These are phyloP conservation scores for Fusarium nurragi DNA, from an alignment of 2,329 filamentous ascomycete genomes.

Conservation along the genomic window DNA sequence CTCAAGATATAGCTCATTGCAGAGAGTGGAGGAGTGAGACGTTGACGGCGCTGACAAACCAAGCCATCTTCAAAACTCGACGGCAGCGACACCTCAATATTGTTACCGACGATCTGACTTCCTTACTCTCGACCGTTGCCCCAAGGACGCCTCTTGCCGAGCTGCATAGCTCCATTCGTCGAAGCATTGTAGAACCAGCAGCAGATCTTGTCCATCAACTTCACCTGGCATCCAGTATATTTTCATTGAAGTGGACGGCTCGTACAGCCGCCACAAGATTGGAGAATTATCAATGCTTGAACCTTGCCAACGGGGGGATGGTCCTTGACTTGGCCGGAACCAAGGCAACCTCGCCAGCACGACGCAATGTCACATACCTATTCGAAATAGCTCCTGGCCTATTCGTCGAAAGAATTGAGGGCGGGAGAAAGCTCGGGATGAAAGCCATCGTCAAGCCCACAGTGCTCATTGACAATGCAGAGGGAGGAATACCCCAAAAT, in stretches of 20 bases:
- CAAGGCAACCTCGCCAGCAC: conserved; percentile 42
- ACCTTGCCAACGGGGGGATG: conserved; percentile 47
- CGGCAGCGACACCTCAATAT: conserved; percentile 43
- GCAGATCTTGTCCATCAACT: conserved; percentile 50
- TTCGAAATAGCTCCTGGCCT: conserved; percentile 52
- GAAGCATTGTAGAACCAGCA: conserved; percentile 49
- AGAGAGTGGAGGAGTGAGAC: conserved; percentile 53
- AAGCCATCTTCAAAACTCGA: conserved; percentile 46
- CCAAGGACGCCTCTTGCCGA: conserved; percentile 43
- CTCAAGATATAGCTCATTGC: conserved; percentile 47
- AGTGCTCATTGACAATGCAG: conserved; percentile 47
- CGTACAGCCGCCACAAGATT: conserved; percentile 49
- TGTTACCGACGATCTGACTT: conserved; percentile 49
- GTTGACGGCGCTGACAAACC: conserved; percentile 47
- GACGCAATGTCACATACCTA: conserved; percentile 48
- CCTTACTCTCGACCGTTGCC: conserved; percentile 46
- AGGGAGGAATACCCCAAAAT: conserved; percentile 42
- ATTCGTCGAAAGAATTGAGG: conserved; percentile 50
- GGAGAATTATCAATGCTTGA: conserved; percentile 51
- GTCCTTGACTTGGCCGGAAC: conserved; percentile 46
- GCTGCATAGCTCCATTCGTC: conserved; percentile 47
- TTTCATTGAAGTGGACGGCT: conserved; percentile 52
- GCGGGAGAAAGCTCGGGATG: conserved; percentile 46
- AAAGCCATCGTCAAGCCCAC: conserved; percentile 49
- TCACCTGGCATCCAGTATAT: conserved; percentile 49